Percentiles rank a stretch among this genome's conserved stretches.
Conservation (phyloP, 768 basidiomycete genomes). For the Porpolomopsis calyptriformis region DNA sequence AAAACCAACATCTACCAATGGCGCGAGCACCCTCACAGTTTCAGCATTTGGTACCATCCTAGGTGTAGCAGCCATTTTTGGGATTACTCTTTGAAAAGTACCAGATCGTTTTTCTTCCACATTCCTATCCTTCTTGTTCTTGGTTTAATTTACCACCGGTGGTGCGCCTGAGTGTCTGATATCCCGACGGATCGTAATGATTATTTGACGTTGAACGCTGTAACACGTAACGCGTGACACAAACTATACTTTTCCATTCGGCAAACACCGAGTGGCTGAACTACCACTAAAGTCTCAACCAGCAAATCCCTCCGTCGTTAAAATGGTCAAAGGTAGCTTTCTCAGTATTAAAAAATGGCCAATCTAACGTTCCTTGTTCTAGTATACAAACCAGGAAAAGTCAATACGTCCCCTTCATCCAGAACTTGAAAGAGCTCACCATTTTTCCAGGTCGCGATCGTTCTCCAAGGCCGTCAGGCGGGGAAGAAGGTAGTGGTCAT, state of each 20-base stretch:
- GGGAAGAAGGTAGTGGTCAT: conserved; percentile 99
- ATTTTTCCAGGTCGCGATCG: conserved; percentile 69
- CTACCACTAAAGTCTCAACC: conserved; percentile 9
- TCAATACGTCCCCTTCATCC: conserved; percentile 22
- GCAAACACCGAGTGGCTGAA: conserved; percentile 22
- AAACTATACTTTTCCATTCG: conserved; percentile 34
- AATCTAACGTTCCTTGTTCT: conserved; percentile 2
- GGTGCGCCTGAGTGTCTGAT: too few species aligned
- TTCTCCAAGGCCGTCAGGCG: conserved; percentile 97
- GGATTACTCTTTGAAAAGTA: not conserved
- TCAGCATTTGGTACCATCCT: not conserved
- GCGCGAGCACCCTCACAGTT: conserved; percentile 3
- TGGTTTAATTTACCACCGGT: too few species aligned
- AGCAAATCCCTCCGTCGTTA: conserved; percentile 20
- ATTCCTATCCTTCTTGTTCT: too few species aligned
- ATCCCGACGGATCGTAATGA: too few species aligned
- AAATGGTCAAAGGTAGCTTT: conserved; percentile 47
- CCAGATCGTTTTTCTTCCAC: not conserved
- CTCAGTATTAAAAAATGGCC: conserved; percentile 7
- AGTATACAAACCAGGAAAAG: conserved; percentile 97
- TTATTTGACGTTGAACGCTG: too few species aligned
- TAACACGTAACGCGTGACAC: too few species aligned
- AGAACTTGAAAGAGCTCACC: not conserved
- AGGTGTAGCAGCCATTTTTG: conserved; percentile 5
- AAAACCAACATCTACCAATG: not conserved